phyloP scores from a whole-genome alignment of 2,329 filamentous ascomycete genomes.

The Aspergillus caelatus region DNA sequence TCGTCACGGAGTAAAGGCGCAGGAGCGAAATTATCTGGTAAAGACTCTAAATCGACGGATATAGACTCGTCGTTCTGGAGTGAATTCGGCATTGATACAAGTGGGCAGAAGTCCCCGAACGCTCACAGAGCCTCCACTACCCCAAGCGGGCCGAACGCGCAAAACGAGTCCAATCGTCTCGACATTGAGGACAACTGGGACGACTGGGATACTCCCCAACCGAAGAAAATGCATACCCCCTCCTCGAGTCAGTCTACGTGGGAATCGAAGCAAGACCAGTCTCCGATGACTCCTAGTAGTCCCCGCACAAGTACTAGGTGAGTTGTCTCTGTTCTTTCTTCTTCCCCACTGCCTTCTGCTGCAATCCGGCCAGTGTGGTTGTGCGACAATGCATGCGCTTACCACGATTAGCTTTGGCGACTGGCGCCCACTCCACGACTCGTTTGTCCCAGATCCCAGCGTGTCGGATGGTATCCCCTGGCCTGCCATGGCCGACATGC shows the following conservation, averaged over 20 bases:
- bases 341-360: constrained; percentile 22
- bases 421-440: constrained; percentile 33
- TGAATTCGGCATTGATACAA: constrained; percentile 54
- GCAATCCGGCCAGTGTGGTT: background rate
- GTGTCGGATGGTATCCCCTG: constrained; percentile 58
- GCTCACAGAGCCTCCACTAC: constrained; percentile 33
- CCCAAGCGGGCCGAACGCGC: constrained; percentile 41
- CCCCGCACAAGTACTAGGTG: constrained; percentile 59
- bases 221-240: constrained; percentile 44
- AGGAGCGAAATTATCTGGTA: constrained; percentile 40
- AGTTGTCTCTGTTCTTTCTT: constrained; percentile 29
- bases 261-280: constrained; percentile 51
- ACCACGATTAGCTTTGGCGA: constrained; percentile 41
- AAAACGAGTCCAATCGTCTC: constrained; percentile 37
- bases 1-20: constrained; percentile 33
- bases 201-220: constrained; percentile 56
- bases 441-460: constrained; percentile 31
- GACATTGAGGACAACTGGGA: constrained; percentile 57
- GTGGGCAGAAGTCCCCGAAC: constrained; percentile 43
- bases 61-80: constrained; percentile 53
- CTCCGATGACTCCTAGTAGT: constrained; percentile 51
- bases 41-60: constrained; percentile 44
- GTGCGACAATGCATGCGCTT: constrained; percentile 31
- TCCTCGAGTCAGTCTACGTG: constrained; percentile 54
- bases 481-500: constrained; percentile 70